These are phyloP conservation scores for Populus hybrid DNA, from an alignment of 441 rosid genomes.

Conservation along the genomic window DNA sequence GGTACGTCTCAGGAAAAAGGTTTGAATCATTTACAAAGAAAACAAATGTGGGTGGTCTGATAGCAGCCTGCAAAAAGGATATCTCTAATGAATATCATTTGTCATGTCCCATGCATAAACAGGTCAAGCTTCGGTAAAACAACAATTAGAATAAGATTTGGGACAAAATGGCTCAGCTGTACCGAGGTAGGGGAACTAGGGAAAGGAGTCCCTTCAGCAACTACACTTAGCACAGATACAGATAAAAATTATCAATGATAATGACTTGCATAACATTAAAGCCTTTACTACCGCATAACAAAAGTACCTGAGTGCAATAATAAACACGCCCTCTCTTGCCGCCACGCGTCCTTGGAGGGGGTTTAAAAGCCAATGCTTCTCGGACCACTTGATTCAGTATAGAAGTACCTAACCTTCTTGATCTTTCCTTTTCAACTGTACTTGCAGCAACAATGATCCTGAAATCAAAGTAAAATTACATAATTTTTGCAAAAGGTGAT, in stretches of 20 bases:
- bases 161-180: neutral
- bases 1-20: slow-evolving; percentile 83
- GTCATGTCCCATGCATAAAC: neutral
- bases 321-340: slow-evolving; percentile 90
- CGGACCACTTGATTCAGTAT: slow-evolving; percentile 77
- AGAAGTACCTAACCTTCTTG: slow-evolving; percentile 83
- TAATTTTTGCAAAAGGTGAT: neutral
- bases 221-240: neutral
- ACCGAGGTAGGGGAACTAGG: neutral
- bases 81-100: neutral
- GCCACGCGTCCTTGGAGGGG: slow-evolving; percentile 93
- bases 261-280: neutral
- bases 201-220: neutral
- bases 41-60: slow-evolving; percentile 92
- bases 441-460: slow-evolving; percentile 82
- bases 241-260: neutral
- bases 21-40: slow-evolving; percentile 91
- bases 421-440: slow-evolving; percentile 82
- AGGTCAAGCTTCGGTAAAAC: neutral
- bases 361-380: slow-evolving; percentile 86
- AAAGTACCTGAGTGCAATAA: slow-evolving; percentile 82
- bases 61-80: slow-evolving; percentile 70
- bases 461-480: slow-evolving; percentile 8
- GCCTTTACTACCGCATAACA: neutral
- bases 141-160: neutral